These are phyloP conservation scores for Apiospora malaysiana DNA, from an alignment of 2,329 filamentous ascomycete species.

Conservation along the genomic window DNA sequence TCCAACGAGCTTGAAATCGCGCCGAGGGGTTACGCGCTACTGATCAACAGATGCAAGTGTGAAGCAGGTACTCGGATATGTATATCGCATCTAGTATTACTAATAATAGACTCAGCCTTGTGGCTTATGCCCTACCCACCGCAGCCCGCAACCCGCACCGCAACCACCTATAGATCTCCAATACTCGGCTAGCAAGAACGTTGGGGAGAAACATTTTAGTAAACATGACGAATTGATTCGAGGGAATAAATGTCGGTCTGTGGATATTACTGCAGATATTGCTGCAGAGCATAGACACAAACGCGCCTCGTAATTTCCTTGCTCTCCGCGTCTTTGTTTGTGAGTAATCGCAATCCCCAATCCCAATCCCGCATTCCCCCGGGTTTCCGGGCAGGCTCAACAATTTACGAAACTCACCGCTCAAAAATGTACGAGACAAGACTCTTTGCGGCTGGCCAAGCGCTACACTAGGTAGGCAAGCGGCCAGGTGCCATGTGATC, in stretches of 20 bases:
- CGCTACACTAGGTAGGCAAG: slow-evolving; percentile 11
- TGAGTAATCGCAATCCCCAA: not conserved
- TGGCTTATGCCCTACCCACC: not conserved
- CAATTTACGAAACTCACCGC: slow-evolving; percentile 17
- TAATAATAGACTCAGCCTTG: not conserved
- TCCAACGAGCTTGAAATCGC: not conserved
- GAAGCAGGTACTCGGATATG: too few species aligned
- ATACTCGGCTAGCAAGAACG: not conserved
- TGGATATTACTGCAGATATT: too few species aligned
- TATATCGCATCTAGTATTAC: too few species aligned
- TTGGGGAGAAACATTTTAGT: not conserved
- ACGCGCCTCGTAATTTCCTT: not conserved
- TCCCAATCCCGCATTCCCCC: not conserved
- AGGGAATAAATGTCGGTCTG: not conserved
- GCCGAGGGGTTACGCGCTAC: not conserved
- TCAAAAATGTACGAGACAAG: not conserved
- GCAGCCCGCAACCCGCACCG: not conserved
- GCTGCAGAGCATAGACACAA: not conserved
- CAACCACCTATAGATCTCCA: not conserved
- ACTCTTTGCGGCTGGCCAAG: not conserved
- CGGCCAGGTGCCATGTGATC: not conserved
- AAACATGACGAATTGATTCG: not conserved
- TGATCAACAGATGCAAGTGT: too few species aligned
- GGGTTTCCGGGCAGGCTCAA: not conserved
- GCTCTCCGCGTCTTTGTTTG: not conserved